Percentiles rank a stretch among this genome's conserved stretches.
Conservation (phyloP, 148 eudicot species). For the Fagopyrum tataricum region DNA sequence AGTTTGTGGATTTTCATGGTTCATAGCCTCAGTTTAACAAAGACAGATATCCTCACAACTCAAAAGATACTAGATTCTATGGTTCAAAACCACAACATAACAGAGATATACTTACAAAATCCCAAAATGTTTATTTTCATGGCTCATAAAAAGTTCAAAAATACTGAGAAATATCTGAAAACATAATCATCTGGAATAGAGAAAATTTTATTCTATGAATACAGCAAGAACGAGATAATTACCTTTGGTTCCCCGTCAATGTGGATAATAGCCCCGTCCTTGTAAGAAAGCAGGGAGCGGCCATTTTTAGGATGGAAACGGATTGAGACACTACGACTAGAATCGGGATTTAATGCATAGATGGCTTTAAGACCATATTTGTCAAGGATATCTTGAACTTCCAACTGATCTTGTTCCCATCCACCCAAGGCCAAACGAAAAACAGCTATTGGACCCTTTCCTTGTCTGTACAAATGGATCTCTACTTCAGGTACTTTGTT, state of each 20-base stretch:
- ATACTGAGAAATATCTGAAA: background rate
- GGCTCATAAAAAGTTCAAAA: too few relatives aligned
- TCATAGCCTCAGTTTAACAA: background rate
- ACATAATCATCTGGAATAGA: background rate
- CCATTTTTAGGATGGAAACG: constrained; percentile 71
- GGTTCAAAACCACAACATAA: too few relatives aligned
- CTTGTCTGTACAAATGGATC: constrained; percentile 43
- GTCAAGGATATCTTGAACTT: constrained; percentile 62
- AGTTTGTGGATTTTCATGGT: background rate
- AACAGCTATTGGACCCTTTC: constrained; percentile 73
- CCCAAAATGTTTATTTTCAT: too few relatives aligned
- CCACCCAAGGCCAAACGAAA: constrained; percentile 58
- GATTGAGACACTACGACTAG: constrained; percentile 70
- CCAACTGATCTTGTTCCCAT: constrained; percentile 88
- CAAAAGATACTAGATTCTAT: too few relatives aligned
- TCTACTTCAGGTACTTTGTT: constrained; percentile 74
- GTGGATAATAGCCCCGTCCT: constrained; percentile 47
- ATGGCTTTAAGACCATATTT: constrained; percentile 60
- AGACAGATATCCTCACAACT: too few relatives aligned
- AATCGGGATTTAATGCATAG: constrained; percentile 50
- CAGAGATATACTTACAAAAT: too few relatives aligned
- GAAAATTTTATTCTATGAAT: background rate
- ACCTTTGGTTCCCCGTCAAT: constrained; percentile 97
- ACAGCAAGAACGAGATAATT: background rate
- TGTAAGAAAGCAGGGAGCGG: constrained; percentile 62